Evolutionary conservation across 73 alveolate species (phyloP).

Genomic region (Tetrahymena thermophila): DNA sequence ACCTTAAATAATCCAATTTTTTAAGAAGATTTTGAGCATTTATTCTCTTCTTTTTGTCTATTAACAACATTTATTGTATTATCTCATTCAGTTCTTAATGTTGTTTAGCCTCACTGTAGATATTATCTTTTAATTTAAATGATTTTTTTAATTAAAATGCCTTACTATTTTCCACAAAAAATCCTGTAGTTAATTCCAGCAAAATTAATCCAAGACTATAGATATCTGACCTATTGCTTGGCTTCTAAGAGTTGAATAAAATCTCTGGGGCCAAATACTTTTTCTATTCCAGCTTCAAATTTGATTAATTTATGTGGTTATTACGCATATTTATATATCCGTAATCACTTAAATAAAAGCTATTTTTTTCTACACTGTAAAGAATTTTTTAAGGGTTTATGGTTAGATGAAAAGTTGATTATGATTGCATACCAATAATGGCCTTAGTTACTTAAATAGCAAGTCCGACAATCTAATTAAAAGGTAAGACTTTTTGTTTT

Average conservation of each 20-base stretch:
- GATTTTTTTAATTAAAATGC: neutral
- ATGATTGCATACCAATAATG: neutral
- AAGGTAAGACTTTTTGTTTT: neutral
- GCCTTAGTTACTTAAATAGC: neutral
- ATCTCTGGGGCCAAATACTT: too few species aligned
- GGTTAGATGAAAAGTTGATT: neutral
- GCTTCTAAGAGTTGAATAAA: too few species aligned
- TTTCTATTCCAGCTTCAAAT: too few species aligned
- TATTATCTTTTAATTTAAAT: neutral
- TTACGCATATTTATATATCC: neutral
- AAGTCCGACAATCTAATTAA: neutral
- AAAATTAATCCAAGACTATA: too few species aligned
- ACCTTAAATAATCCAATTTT: neutral
- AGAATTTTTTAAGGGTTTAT: neutral
- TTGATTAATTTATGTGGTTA: too few species aligned
- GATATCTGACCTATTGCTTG: too few species aligned
- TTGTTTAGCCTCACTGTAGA: neutral
- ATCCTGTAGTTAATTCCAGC: neutral
- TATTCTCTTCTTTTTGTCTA: neutral
- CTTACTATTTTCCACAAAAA: neutral
- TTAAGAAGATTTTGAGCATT: neutral
- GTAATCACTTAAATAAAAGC: neutral
- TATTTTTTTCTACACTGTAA: neutral
- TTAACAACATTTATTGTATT: neutral
- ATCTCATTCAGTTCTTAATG: neutral